These are phyloP conservation scores for Pestalotiopsis sp. DNA, from an alignment of 2,329 filamentous ascomycete genomes.

Conservation along the genomic window DNA sequence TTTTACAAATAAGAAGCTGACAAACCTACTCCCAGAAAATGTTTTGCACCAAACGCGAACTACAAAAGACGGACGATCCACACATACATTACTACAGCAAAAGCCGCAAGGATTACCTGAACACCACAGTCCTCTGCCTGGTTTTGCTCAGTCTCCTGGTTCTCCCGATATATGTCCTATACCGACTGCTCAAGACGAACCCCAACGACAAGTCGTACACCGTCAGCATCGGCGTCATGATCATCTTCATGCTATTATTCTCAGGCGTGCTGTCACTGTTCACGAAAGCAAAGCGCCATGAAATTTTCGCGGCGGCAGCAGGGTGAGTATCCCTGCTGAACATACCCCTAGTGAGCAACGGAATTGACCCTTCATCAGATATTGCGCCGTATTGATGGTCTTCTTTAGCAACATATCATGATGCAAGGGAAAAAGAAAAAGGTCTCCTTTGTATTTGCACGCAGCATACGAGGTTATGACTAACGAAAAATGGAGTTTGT, in stretches of 20 bases:
- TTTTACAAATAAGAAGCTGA: background rate
- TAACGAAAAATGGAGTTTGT: too few relatives aligned
- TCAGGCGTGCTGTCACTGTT: conserved; percentile 6
- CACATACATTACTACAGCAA: conserved; percentile 4
- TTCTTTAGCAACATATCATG: conserved; percentile 10
- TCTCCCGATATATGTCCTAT: background rate
- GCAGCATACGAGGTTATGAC: too few relatives aligned
- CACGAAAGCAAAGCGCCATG: conserved; percentile 5
- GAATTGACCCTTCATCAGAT: background rate
- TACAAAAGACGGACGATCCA: conserved; percentile 10
- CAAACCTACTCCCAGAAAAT: background rate
- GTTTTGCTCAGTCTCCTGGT: background rate
- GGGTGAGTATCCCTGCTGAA: background rate
- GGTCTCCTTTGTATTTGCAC: too few relatives aligned
- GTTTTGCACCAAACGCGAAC: background rate
- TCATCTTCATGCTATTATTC: conserved; percentile 2
- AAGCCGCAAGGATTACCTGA: conserved; percentile 2
- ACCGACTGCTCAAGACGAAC: background rate
- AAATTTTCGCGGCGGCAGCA: conserved; percentile 8
- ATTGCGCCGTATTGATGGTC: conserved; percentile 5
- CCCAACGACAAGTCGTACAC: conserved; percentile 1
- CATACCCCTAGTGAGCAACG: too few relatives aligned
- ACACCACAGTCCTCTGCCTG: background rate
- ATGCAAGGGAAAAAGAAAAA: too few relatives aligned
- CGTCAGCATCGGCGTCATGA: background rate